phyloP scores from a whole-genome alignment of 495 filamentous ascomycete species.

The Recurvomyces mirabilis region DNA sequence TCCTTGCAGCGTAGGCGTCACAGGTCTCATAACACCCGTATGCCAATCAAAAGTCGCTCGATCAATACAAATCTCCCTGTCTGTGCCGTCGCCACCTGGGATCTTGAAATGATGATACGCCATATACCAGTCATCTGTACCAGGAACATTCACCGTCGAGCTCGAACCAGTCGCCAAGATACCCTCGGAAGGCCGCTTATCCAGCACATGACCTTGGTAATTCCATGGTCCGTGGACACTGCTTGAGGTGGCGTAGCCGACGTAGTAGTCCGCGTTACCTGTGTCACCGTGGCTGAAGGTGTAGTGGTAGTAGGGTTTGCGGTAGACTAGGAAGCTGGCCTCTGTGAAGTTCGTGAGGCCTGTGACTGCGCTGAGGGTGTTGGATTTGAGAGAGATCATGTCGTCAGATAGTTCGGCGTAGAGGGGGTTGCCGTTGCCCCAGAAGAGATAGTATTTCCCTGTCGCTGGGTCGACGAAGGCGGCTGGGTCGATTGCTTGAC shows the following conservation, averaged over 20 bases:
- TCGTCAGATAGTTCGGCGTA: conserved; percentile 37
- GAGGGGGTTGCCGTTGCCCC: conserved; percentile 36
- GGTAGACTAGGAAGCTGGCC: background rate
- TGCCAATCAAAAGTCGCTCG: conserved; percentile 36
- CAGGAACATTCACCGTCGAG: conserved; percentile 33
- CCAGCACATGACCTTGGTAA: conserved; percentile 20
- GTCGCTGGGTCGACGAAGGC: conserved; percentile 39
- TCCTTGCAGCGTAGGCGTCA: conserved; percentile 14
- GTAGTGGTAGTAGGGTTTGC: conserved; percentile 35
- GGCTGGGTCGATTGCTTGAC: conserved; percentile 38
- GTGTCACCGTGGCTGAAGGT: conserved; percentile 40
- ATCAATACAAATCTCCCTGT: conserved; percentile 39
- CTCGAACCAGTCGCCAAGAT: conserved; percentile 37
- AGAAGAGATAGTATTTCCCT: conserved; percentile 42
- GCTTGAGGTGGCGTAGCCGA: conserved; percentile 37
- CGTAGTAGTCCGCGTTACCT: conserved; percentile 37
- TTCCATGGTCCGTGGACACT: conserved; percentile 32
- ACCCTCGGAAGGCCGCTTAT: conserved; percentile 23
- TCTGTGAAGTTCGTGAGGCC: conserved; percentile 16
- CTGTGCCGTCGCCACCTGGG: conserved; percentile 32
- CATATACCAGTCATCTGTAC: conserved; percentile 39
- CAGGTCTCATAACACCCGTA: conserved; percentile 32
- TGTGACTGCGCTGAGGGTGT: conserved; percentile 34
- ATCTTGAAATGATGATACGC: conserved; percentile 37
- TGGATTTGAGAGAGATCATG: conserved; percentile 34